phyloP scores from a whole-genome alignment of 2,329 filamentous ascomycete species.

The Davidsoniella virescens region DNA sequence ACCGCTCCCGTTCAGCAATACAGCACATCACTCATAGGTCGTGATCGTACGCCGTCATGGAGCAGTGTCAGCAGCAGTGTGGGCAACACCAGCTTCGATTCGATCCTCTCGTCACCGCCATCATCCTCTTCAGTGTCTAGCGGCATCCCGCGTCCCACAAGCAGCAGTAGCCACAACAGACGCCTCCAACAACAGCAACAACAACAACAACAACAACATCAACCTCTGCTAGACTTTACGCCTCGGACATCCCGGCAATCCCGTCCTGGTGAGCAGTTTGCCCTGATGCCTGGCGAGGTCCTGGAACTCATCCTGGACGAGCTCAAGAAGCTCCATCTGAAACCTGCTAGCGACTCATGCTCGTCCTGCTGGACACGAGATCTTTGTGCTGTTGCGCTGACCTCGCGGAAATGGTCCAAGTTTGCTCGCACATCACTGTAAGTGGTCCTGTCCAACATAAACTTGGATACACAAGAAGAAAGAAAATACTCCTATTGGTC shows the following conservation, averaged over 20 bases:
- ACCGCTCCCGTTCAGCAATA: not conserved
- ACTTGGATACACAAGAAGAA: not conserved
- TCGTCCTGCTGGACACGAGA: slow-evolving; percentile 52
- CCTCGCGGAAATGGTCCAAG: slow-evolving; percentile 35
- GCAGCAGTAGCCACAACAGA: slow-evolving; percentile 10
- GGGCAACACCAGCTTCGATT: slow-evolving; percentile 19
- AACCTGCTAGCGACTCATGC: slow-evolving; percentile 33
- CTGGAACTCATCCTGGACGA: slow-evolving; percentile 38
- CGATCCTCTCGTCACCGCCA: slow-evolving; percentile 19
- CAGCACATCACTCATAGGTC: slow-evolving; percentile 5
- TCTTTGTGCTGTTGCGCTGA: slow-evolving; percentile 32
- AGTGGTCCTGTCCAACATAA: slow-evolving; percentile 16
- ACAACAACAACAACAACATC: slow-evolving; percentile 5
- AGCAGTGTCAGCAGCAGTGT: slow-evolving; percentile 23
- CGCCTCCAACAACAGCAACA: slow-evolving; percentile 10
- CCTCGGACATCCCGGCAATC: slow-evolving; percentile 22
- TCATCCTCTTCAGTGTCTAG: slow-evolving; percentile 14
- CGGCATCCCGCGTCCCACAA: slow-evolving; percentile 5
- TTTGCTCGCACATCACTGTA: slow-evolving; percentile 35
- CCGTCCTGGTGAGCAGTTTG: slow-evolving; percentile 35
- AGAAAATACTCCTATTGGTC: too few relatives aligned
- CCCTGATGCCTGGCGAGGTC: slow-evolving; percentile 41
- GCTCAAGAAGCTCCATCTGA: slow-evolving; percentile 35
- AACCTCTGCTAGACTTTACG: slow-evolving; percentile 11
- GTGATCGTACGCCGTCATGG: slow-evolving; percentile 19